Conservation (phyloP, 805 yeast species). For the Candida sphagnicola region DNA sequence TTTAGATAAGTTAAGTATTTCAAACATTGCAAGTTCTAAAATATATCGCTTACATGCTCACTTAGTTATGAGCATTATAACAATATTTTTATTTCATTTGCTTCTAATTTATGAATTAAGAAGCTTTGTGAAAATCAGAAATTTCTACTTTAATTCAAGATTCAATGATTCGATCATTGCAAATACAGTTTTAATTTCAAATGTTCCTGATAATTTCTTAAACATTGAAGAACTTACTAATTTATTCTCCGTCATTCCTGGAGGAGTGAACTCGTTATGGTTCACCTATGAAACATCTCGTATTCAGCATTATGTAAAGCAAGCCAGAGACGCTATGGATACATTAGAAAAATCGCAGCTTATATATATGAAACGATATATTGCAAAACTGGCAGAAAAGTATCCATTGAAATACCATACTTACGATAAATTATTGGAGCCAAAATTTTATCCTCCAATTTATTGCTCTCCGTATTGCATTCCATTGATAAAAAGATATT, state of each 20-base stretch:
- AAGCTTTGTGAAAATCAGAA: conserved; percentile 46
- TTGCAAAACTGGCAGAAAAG: neutral
- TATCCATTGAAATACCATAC: conserved; percentile 3
- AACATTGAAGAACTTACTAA: conserved; percentile 20
- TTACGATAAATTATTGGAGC: conserved; percentile 1
- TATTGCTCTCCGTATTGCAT: conserved; percentile 14
- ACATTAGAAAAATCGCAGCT: conserved; percentile 26
- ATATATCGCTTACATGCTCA: conserved; percentile 56
- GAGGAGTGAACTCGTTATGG: conserved; percentile 57
- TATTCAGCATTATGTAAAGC: conserved; percentile 14
- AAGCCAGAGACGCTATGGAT: conserved; percentile 23
- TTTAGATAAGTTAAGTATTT: conserved; percentile 65
- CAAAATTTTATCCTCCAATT: conserved; percentile 33
- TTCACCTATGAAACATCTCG: conserved; percentile 38
- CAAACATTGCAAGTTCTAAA: conserved; percentile 57
- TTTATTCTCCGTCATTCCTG: conserved; percentile 43
- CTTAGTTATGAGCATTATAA: conserved; percentile 52
- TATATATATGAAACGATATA: conserved; percentile 13
- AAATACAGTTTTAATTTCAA: conserved; percentile 38
- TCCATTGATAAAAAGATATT: conserved; percentile 17
- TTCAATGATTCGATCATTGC: conserved; percentile 23
- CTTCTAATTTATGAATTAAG: conserved; percentile 55
- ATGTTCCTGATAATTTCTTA: conserved; percentile 38
- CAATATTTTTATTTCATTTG: conserved; percentile 54
- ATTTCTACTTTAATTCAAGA: conserved; percentile 31